These are phyloP conservation scores for Raddia distichophylla DNA, from an alignment of 176 grass and related monocot genomes.

Conservation along the genomic window DNA sequence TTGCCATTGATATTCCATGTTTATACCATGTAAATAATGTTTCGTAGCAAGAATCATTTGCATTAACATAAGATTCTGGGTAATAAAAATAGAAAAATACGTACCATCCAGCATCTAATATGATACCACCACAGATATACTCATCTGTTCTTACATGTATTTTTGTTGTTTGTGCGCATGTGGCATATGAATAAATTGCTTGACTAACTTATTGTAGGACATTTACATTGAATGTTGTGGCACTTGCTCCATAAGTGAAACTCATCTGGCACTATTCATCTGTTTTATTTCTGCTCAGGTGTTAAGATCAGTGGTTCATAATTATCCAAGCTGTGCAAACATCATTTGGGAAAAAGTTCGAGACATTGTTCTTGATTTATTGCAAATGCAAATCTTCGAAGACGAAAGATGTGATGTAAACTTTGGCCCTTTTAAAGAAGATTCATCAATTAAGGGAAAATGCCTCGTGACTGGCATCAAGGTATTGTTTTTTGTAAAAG, in stretches of 20 bases:
- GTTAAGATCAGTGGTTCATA: slow-evolving; percentile 76
- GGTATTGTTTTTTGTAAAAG: slow-evolving; percentile 49
- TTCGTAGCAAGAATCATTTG: slow-evolving; percentile 24
- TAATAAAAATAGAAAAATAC: slow-evolving; percentile 30
- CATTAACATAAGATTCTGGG: slow-evolving; percentile 12
- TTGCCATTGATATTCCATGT: slow-evolving; percentile 26
- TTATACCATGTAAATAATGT: slow-evolving; percentile 22
- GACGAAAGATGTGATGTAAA: slow-evolving; percentile 51
- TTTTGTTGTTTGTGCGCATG: background rate
- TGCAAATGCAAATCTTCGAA: slow-evolving; percentile 56
- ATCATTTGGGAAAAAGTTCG: slow-evolving; percentile 70
- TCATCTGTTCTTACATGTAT: background rate
- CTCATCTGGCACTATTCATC: slow-evolving; percentile 22
- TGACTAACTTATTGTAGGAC: background rate
- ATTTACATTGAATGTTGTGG: slow-evolving; percentile 26
- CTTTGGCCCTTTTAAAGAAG: slow-evolving; percentile 63
- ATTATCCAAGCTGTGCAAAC: slow-evolving; percentile 72
- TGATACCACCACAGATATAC: background rate
- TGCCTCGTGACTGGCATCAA: slow-evolving; percentile 83
- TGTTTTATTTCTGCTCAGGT: slow-evolving; percentile 51
- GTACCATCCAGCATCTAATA: background rate
- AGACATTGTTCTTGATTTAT: slow-evolving; percentile 54
- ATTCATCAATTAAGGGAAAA: slow-evolving; percentile 65
- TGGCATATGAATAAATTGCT: slow-evolving; percentile 14
- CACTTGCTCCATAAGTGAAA: slow-evolving; percentile 9